Percentiles rank a stretch among this genome's conserved stretches.
These are phyloP conservation scores for Puccinia polysora DNA, from an alignment of 1,284 basidiomycete genomes.

Conservation along the genomic window DNA sequence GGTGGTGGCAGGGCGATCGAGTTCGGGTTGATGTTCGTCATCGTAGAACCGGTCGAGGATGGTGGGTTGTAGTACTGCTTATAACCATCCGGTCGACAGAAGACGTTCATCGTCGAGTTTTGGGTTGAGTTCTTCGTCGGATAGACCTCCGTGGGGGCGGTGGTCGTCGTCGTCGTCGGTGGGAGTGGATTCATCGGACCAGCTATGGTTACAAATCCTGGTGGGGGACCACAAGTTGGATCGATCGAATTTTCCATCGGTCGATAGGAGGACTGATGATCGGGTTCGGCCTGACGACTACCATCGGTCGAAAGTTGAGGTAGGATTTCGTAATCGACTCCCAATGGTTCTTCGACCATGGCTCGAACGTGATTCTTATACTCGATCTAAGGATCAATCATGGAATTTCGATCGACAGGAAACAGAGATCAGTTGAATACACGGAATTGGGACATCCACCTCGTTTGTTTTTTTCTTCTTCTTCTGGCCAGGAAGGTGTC, in stretches of 20 bases:
- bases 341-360: conserved; percentile 15
- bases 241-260: background rate
- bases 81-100: conserved; percentile 32
- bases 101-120: background rate
- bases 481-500: background rate
- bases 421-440: background rate
- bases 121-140: background rate
- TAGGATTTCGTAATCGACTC: background rate
- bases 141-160: background rate
- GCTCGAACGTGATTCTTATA: conserved; percentile 40
- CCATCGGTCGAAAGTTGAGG: background rate
- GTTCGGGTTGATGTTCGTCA: background rate
- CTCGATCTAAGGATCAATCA: conserved; percentile 31
- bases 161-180: no score
- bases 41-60: background rate
- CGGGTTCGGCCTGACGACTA: background rate
- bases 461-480: background rate
- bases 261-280: background rate
- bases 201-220: background rate
- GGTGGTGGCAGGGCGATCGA: background rate
- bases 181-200: no score
- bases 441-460: background rate
- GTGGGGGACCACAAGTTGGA: background rate
- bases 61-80: conserved; percentile 22
- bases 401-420: background rate